Evolutionary conservation across 169 alveolate species (phyloP).

Genomic region (Amoebophrya sp.): DNA sequence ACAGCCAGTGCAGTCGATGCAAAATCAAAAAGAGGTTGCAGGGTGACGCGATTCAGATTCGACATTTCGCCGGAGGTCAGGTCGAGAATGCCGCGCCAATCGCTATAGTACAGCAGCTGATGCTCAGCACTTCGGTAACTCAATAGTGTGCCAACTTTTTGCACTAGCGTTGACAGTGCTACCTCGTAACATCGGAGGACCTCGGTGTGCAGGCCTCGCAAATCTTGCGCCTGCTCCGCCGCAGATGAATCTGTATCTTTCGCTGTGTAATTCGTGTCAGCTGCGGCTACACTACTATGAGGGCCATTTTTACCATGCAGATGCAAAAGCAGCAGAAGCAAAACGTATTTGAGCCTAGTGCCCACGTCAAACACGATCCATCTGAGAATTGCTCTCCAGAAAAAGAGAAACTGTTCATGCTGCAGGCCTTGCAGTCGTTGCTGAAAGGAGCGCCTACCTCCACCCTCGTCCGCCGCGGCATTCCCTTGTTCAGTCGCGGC

Average conservation of each 20-base stretch:
- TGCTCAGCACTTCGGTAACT: neutral
- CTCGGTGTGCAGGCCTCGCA: neutral
- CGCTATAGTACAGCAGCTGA: neutral
- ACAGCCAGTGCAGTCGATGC: too few species aligned
- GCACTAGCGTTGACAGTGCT: neutral
- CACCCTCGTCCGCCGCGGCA: too few species aligned
- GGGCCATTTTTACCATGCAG: too few species aligned
- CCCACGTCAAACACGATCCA: neutral
- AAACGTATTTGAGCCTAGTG: neutral
- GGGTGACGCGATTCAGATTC: neutral
- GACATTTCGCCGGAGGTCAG: neutral
- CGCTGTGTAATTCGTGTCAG: too few species aligned
- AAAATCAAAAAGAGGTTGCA: neutral
- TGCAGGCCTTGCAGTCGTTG: neutral
- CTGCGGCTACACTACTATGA: too few species aligned
- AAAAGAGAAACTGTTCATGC: neutral
- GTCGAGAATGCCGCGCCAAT: neutral
- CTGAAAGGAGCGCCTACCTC: neutral
- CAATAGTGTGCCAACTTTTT: neutral
- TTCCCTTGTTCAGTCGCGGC: too few species aligned
- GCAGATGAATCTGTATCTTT: too few species aligned
- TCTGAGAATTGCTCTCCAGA: neutral
- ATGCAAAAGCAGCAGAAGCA: neutral
- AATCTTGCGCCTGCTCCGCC: neutral
- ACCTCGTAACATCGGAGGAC: neutral